Evolutionary conservation across 208 protist species (phyloP).

Genomic region (Acanthamoeba royreba): DNA sequence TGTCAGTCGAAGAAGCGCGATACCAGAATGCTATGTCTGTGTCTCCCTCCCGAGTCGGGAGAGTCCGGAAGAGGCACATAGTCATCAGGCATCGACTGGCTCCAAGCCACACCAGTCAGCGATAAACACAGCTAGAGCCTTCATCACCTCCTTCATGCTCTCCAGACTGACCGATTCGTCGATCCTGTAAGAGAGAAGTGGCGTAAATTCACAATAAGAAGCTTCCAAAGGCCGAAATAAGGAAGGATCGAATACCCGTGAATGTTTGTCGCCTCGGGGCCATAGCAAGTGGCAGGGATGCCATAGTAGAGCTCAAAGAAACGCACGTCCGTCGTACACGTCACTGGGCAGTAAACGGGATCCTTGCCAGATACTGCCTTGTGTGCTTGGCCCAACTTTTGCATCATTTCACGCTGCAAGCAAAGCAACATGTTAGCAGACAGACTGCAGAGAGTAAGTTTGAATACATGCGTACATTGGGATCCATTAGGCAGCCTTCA

Average conservation of each 20-base stretch:
- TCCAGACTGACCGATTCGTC: constrained; percentile 68
- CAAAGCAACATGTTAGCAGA: background rate
- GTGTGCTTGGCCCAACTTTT: constrained; percentile 41
- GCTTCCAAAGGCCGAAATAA: background rate
- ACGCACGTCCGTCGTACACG: constrained; percentile 67
- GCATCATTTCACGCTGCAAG: constrained; percentile 53
- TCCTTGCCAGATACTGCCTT: constrained; percentile 52
- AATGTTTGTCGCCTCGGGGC: constrained; percentile 63
- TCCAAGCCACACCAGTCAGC: constrained; percentile 71
- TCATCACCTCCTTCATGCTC: constrained; percentile 66
- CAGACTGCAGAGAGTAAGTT: no score
- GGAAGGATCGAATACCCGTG: constrained; percentile 40
- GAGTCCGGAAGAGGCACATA: no score
- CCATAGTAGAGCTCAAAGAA: constrained; percentile 68
- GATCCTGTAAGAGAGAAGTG: constrained; percentile 3
- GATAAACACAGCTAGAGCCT: constrained; percentile 65
- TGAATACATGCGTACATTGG: background rate
- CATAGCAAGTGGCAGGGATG: constrained; percentile 67
- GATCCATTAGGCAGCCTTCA: constrained; percentile 58
- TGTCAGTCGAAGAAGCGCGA: no score
- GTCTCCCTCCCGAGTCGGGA: no score
- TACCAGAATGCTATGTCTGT: no score
- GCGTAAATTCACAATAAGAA: background rate
- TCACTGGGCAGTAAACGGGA: constrained; percentile 49
- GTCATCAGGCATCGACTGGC: no score